phyloP scores from a whole-genome alignment of 768 basidiomycete genomes.

The Macrolepiota albuminosa region DNA sequence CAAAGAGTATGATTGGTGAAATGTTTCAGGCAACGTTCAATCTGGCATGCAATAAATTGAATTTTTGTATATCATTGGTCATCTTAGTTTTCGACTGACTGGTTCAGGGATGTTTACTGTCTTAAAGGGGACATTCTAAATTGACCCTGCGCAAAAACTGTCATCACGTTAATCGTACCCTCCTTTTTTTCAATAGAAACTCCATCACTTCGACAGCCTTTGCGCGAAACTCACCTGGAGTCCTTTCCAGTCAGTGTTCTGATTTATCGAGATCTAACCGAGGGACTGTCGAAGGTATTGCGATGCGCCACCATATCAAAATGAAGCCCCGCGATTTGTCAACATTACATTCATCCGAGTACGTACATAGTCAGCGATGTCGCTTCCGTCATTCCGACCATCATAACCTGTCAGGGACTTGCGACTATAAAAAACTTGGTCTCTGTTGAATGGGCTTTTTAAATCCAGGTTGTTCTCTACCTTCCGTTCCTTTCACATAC shows the following conservation, averaged over 20 bases:
- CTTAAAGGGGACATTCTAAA: background rate
- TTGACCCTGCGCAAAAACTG: background rate
- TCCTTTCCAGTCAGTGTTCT: no score
- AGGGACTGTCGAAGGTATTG: background rate
- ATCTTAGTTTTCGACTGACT: background rate
- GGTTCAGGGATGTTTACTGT: conserved; percentile 1
- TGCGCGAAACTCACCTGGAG: background rate
- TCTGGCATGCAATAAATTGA: background rate
- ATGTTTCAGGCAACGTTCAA: background rate
- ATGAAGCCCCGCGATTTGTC: background rate
- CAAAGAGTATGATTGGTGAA: background rate
- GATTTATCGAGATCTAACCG: background rate
- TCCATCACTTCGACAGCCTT: background rate
- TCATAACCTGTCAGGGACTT: conserved; percentile 6
- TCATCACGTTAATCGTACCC: background rate
- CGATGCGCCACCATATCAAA: conserved; percentile 11
- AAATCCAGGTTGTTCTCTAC: conserved; percentile 9
- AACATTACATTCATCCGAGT: background rate
- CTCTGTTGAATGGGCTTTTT: background rate
- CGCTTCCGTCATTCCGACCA: conserved; percentile 12
- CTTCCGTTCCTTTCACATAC: conserved; percentile 8
- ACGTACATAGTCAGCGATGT: conserved; percentile 15
- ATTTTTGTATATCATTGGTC: background rate
- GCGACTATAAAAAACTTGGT: conserved; percentile 7
- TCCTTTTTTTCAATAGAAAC: background rate